Conservation (phyloP, 2,329 filamentous ascomycete species). For the Colletotrichum musicola region DNA sequence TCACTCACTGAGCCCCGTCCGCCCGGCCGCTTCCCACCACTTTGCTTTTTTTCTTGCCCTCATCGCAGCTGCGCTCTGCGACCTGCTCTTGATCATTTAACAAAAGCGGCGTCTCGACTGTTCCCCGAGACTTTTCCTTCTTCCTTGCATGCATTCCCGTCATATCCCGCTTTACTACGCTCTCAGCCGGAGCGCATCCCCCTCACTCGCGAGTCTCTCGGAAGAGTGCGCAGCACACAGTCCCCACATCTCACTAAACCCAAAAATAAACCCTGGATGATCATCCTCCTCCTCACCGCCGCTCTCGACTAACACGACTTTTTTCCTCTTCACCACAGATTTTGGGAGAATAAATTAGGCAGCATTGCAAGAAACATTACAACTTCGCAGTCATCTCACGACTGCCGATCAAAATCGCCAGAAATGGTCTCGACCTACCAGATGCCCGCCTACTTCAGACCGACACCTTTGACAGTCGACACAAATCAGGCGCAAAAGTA, state of each 20-base stretch:
- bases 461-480: conserved; percentile 65
- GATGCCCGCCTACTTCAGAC: conserved; percentile 66
- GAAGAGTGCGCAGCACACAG: conserved; percentile 26
- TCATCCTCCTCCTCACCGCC: conserved; percentile 34
- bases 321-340: conserved; percentile 3
- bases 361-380: conserved; percentile 23
- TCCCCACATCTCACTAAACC: conserved; percentile 36
- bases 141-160: conserved; percentile 11
- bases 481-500: conserved; percentile 67
- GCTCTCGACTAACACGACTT: conserved; percentile 35
- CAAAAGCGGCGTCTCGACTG: conserved; percentile 18
- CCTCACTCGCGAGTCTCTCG: conserved; percentile 23
- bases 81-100: not conserved
- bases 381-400: conserved; percentile 33
- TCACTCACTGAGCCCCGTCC: conserved; percentile 21
- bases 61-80: not conserved
- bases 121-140: not conserved
- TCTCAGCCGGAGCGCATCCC: conserved; percentile 13
- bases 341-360: conserved; percentile 27
- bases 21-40: conserved; percentile 32
- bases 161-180: conserved; percentile 13
- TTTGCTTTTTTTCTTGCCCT: conserved; percentile 29
- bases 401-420: conserved; percentile 43
- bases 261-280: conserved; percentile 39
- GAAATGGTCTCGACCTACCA: conserved; percentile 64